phyloP scores from a whole-genome alignment of 2,329 filamentous ascomycete species.

The Fusarium coffeatum region DNA sequence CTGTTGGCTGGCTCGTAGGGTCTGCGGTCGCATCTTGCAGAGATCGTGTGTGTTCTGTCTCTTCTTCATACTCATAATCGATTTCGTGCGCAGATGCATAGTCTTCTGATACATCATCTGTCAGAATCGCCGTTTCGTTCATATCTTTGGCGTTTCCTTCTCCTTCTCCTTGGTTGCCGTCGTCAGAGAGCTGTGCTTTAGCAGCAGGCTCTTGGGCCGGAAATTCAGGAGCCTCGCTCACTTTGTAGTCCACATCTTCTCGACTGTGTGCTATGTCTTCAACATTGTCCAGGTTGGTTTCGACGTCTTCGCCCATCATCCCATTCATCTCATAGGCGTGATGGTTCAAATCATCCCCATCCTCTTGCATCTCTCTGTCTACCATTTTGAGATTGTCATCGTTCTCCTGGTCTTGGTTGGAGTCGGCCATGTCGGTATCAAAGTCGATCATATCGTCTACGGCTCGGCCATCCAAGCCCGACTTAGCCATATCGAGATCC shows the following conservation, averaged over 20 bases:
- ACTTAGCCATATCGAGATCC: slow-evolving; percentile 48
- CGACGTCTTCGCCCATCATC: slow-evolving; percentile 38
- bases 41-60: slow-evolving; percentile 27
- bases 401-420: slow-evolving; percentile 28
- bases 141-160: slow-evolving; percentile 12
- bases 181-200: slow-evolving; percentile 1
- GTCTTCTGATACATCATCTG: slow-evolving; percentile 20
- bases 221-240: slow-evolving; percentile 11
- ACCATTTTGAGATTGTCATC: slow-evolving; percentile 4
- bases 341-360: slow-evolving; percentile 34
- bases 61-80: slow-evolving; percentile 47
- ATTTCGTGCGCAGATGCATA: slow-evolving; percentile 44
- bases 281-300: slow-evolving; percentile 31
- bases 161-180: slow-evolving; percentile 2
- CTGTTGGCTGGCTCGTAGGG: slow-evolving; percentile 17
- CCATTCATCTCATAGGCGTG: slow-evolving; percentile 36
- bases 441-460: slow-evolving; percentile 55
- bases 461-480: slow-evolving; percentile 38
- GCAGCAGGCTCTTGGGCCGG: slow-evolving; percentile 25
- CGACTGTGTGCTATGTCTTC: slow-evolving; percentile 19
- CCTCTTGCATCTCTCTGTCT: slow-evolving; percentile 38
- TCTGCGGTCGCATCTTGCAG: slow-evolving; percentile 10
- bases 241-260: slow-evolving; percentile 16
- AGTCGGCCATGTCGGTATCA: slow-evolving; percentile 51
- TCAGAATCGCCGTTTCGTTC: slow-evolving; percentile 10